phyloP scores from a whole-genome alignment of 257 asterid species.

The Solanum chmielewskii region DNA sequence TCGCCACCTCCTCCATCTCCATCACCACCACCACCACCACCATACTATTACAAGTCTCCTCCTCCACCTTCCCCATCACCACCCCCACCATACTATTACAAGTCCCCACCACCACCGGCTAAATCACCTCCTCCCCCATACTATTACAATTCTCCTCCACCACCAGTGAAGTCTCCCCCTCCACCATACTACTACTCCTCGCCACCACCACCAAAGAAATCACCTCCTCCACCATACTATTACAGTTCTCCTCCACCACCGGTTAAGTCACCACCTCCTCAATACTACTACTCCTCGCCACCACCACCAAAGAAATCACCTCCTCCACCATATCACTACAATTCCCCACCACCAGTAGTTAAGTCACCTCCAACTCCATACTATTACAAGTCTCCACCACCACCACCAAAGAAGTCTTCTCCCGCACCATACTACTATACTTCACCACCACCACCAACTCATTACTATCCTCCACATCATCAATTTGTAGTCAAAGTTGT shows the following conservation, averaged over 20 bases:
- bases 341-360: not conserved
- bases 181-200: slow-evolving; percentile 2
- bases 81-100: not conserved
- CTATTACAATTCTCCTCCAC: slow-evolving; percentile 1
- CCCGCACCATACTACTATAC: not conserved
- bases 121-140: not conserved
- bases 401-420: not conserved
- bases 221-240: not conserved
- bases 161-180: not conserved
- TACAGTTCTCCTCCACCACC: slow-evolving; percentile 38
- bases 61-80: not conserved
- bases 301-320: not conserved
- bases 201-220: not conserved
- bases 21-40: not conserved
- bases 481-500: slow-evolving; percentile 4
- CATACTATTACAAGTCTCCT: slow-evolving; percentile 2
- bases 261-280: slow-evolving; percentile 8
- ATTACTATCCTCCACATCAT: slow-evolving; percentile 12
- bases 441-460: not conserved
- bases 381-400: not conserved
- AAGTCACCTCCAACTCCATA: not conserved
- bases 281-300: not conserved
- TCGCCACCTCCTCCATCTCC: not conserved
- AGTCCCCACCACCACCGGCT: not conserved
- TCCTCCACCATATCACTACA: not conserved